Conservation (phyloP, 2,329 filamentous ascomycete species). For the Penicillium sp. region DNA sequence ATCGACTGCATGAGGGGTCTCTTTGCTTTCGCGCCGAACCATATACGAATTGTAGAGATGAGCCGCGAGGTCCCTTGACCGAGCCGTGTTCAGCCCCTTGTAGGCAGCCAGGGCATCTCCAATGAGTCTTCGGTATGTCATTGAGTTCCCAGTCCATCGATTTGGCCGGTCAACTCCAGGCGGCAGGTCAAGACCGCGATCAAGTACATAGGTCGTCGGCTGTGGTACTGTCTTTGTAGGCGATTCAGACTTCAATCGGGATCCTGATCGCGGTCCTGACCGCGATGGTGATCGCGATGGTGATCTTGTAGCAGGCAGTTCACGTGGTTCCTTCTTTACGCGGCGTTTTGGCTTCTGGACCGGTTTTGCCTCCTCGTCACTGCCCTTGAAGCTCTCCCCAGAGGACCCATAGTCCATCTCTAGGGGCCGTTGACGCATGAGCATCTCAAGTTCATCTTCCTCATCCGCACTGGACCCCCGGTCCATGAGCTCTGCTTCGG, state of each 20-base stretch:
- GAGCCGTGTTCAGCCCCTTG: slow-evolving; percentile 57
- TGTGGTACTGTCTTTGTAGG: background rate
- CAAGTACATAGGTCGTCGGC: slow-evolving; percentile 13
- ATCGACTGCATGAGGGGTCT: slow-evolving; percentile 10
- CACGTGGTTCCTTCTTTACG: background rate
- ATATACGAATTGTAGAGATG: slow-evolving; percentile 76
- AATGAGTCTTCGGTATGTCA: slow-evolving; percentile 81
- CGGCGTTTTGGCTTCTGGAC: background rate
- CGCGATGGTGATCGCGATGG: background rate
- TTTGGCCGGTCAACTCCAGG: slow-evolving; percentile 53
- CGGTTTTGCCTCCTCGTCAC: slow-evolving; percentile 5
- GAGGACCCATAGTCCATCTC: slow-evolving; percentile 21
- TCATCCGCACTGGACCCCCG: background rate
- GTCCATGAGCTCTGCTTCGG: slow-evolving; percentile 7
- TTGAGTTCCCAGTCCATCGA: slow-evolving; percentile 49
- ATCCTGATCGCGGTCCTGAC: too few relatives aligned
- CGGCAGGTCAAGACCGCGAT: slow-evolving; percentile 20
- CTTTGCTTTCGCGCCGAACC: slow-evolving; percentile 51
- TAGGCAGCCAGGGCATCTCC: slow-evolving; percentile 70
- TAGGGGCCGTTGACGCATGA: slow-evolving; percentile 21
- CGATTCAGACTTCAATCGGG: background rate
- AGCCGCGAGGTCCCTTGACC: slow-evolving; percentile 62
- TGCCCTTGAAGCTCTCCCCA: slow-evolving; percentile 23
- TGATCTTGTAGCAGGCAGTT: background rate
- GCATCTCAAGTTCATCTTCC: slow-evolving; percentile 19